Evolutionary conservation across 805 yeast genomes (phyloP).

Genomic region (Yarrowia divulgata): DNA sequence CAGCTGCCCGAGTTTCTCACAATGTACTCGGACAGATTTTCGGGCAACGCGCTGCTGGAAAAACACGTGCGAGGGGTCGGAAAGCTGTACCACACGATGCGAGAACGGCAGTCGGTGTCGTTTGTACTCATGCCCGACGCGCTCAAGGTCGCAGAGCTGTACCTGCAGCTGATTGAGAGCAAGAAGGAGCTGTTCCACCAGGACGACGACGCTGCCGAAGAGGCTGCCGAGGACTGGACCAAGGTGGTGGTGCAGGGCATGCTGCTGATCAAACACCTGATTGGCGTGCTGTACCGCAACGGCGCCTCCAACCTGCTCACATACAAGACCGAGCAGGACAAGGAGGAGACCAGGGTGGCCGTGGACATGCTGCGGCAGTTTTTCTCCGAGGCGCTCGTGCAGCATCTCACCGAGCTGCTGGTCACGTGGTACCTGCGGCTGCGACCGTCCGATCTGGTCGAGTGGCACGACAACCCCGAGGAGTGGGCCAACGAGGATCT

Average conservation of each 20-base stretch:
- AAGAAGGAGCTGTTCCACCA: slow-evolving; percentile 62
- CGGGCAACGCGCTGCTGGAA: slow-evolving; percentile 65
- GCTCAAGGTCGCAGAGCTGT: slow-evolving; percentile 64
- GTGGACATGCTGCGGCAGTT: slow-evolving; percentile 60
- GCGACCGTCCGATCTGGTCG: slow-evolving; percentile 76
- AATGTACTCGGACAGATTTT: slow-evolving; percentile 68
- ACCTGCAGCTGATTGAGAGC: slow-evolving; percentile 65
- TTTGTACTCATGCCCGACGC: slow-evolving; percentile 74
- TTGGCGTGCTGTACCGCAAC: slow-evolving; percentile 66
- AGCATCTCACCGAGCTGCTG: slow-evolving; percentile 67
- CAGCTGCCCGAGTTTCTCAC: slow-evolving; percentile 22
- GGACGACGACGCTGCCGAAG: slow-evolving; percentile 58
- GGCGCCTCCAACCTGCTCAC: slow-evolving; percentile 65
- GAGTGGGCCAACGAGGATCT: slow-evolving; percentile 90
- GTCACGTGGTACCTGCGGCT: slow-evolving; percentile 77
- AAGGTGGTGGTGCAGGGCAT: slow-evolving; percentile 66
- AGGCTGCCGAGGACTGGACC: slow-evolving; percentile 75
- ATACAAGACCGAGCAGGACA: slow-evolving; percentile 68
- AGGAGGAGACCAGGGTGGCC: slow-evolving; percentile 63
- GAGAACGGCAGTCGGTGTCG: slow-evolving; percentile 68
- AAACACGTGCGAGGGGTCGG: slow-evolving; percentile 76
- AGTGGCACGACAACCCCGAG: slow-evolving; percentile 88
- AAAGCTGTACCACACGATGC: slow-evolving; percentile 70
- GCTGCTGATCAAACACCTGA: slow-evolving; percentile 66
- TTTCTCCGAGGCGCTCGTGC: slow-evolving; percentile 64